Evolutionary conservation across 345 rosid species (phyloP).

Genomic region (Schrenkiella parvula): DNA sequence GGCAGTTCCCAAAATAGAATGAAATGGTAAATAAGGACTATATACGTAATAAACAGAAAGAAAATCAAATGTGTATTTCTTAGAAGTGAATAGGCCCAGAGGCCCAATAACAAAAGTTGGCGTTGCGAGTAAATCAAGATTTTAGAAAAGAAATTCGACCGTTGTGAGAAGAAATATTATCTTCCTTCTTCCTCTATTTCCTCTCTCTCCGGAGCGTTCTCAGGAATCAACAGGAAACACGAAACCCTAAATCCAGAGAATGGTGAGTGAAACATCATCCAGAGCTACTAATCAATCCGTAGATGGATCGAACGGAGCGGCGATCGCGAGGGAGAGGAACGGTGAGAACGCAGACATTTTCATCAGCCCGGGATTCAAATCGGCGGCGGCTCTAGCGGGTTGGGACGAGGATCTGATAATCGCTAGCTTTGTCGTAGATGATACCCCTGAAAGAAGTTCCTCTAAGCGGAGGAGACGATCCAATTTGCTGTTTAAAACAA

Average conservation of each 20-base stretch:
- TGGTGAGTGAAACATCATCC: slow-evolving; percentile 38
- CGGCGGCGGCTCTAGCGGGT: slow-evolving; percentile 89
- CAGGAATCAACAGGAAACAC: neutral
- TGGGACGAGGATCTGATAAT: slow-evolving; percentile 88
- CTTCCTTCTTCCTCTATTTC: neutral
- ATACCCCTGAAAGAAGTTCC: slow-evolving; percentile 68
- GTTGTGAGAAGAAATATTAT: slow-evolving; percentile 25
- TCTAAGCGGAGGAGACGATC: slow-evolving; percentile 57
- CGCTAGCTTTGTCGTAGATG: slow-evolving; percentile 76
- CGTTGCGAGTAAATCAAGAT: neutral
- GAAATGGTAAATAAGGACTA: neutral
- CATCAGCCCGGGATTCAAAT: slow-evolving; percentile 84
- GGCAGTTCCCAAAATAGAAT: neutral
- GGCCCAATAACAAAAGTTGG: slow-evolving; percentile 14
- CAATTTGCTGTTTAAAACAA: slow-evolving; percentile 52
- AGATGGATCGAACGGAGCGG: slow-evolving; percentile 28
- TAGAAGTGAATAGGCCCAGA: neutral
- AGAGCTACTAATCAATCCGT: slow-evolving; percentile 15
- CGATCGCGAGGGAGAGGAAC: slow-evolving; percentile 21
- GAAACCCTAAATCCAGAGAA: slow-evolving; percentile 22
- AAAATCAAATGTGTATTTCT: neutral
- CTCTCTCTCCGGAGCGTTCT: slow-evolving; percentile 1
- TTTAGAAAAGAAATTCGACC: slow-evolving; percentile 31
- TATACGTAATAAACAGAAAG: neutral
- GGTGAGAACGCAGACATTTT: slow-evolving; percentile 35